A percentile compares a stretch with the other conserved stretches of the same genome.
phyloP scores from a whole-genome alignment of 441 rosid genomes.

The Mallotus repandus region DNA sequence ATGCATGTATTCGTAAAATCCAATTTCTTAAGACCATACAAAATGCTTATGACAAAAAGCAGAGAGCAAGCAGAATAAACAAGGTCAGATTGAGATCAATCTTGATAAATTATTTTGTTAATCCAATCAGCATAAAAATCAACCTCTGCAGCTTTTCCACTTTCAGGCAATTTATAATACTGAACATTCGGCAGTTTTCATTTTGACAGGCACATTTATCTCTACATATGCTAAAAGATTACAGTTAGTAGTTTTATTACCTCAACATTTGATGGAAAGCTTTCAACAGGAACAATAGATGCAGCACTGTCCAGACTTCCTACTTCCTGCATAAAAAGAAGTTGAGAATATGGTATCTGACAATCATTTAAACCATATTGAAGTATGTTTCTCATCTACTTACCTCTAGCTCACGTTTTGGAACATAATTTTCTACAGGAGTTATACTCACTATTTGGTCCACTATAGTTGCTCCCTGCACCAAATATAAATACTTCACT shows the following conservation, averaged over 20 bases:
- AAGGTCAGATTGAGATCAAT: not conserved
- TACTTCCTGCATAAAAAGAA: constrained; percentile 27
- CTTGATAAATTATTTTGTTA: constrained; percentile 1
- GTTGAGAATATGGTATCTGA: constrained; percentile 3
- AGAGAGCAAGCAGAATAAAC: not conserved
- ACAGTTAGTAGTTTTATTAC: constrained; percentile 32
- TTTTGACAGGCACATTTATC: not conserved
- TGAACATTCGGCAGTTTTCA: constrained; percentile 8
- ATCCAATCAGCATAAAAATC: not conserved
- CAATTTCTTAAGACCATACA: not conserved
- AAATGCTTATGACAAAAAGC: not conserved
- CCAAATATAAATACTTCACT: constrained; percentile 8
- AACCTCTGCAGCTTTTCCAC: constrained; percentile 9
- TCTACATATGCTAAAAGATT: constrained; percentile 2
- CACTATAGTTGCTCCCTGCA: constrained; percentile 67
- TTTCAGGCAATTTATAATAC: constrained; percentile 1
- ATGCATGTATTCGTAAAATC: not conserved
- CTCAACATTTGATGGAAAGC: constrained; percentile 37
- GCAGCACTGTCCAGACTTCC: constrained; percentile 24
- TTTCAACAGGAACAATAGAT: constrained; percentile 19
- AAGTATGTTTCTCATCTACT: not conserved
- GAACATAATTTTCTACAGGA: constrained; percentile 39
- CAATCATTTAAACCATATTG: not conserved
- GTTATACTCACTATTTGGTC: constrained; percentile 43
- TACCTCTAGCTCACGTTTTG: constrained; percentile 26